A percentile compares a stretch with the other conserved stretches of the same genome.
phyloP scores from a whole-genome alignment of 176 grass and related monocot genomes.

The Triticum turgidum region DNA sequence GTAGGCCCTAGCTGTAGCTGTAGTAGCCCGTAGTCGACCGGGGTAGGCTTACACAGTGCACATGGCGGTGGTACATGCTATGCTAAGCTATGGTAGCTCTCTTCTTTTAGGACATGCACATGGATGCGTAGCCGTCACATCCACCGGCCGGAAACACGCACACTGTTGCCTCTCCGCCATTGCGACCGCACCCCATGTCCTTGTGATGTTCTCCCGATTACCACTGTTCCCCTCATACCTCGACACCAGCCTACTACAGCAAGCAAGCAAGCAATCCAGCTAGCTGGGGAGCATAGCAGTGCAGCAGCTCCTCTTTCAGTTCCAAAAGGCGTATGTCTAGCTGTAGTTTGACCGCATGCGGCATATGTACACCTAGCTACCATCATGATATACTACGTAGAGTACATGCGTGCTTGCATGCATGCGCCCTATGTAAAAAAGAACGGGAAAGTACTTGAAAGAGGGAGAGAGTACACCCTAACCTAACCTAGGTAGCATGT shows the following conservation, averaged over 20 bases:
- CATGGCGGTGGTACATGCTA: slow-evolving; percentile 20
- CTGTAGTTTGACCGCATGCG: background rate
- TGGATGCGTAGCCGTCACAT: slow-evolving; percentile 19
- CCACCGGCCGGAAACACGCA: background rate
- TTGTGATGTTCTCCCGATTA: background rate
- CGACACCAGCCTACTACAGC: background rate
- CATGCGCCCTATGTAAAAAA: background rate
- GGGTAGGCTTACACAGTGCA: slow-evolving; percentile 2
- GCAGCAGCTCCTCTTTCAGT: background rate
- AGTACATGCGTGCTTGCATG: background rate
- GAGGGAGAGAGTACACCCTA: background rate
- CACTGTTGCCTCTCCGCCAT: slow-evolving; percentile 16
- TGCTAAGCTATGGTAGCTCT: slow-evolving; percentile 2
- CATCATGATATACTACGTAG: background rate
- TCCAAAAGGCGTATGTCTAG: background rate
- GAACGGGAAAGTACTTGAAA: background rate
- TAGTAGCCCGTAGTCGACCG: background rate
- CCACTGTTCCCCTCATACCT: background rate
- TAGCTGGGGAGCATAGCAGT: background rate
- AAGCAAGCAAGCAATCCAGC: background rate
- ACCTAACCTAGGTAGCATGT: background rate
- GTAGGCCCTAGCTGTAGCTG: background rate
- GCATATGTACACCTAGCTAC: background rate
- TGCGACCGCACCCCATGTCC: background rate
- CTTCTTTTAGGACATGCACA: slow-evolving; percentile 28